These are phyloP conservation scores for Calonectria pauciramosa DNA, from an alignment of 2,329 filamentous ascomycete genomes.

Conservation along the genomic window DNA sequence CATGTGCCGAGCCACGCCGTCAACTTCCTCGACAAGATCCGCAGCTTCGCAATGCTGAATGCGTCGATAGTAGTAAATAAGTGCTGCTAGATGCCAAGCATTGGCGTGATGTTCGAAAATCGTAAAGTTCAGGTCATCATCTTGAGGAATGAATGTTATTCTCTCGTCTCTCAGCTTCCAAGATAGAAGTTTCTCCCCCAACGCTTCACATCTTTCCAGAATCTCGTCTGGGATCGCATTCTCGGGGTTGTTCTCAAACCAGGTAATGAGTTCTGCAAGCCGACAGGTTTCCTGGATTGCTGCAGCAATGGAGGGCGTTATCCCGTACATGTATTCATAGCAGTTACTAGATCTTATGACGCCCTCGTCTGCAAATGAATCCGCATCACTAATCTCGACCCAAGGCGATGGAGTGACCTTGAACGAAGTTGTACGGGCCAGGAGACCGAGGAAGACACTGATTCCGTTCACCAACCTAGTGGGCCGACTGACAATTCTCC, in stretches of 20 bases:
- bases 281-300: conserved; percentile 22
- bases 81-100: conserved; percentile 20
- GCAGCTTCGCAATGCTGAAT: not conserved
- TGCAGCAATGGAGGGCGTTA: conserved; percentile 13
- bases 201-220: conserved; percentile 15
- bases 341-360: conserved; percentile 11
- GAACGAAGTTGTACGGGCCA: conserved; percentile 28
- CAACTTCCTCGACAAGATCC: not conserved
- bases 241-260: not conserved
- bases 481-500: conserved; percentile 21
- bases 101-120: conserved; percentile 16
- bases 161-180: conserved; percentile 19
- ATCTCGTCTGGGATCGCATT: conserved; percentile 9
- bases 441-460: conserved; percentile 27
- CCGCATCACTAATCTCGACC: not conserved
- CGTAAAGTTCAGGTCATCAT: conserved; percentile 2
- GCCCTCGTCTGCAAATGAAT: not conserved
- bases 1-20: not conserved
- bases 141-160: not conserved
- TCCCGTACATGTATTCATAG: conserved; percentile 27
- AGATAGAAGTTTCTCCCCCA: conserved; percentile 17
- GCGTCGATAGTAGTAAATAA: conserved; percentile 23
- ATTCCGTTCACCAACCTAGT: conserved; percentile 28
- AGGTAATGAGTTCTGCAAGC: conserved; percentile 11
- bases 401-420: not conserved